A percentile compares a stretch with the other conserved stretches of the same genome.
Evolutionary conservation across 768 basidiomycete species (phyloP).

Genomic region (Termitomyces sp.): DNA sequence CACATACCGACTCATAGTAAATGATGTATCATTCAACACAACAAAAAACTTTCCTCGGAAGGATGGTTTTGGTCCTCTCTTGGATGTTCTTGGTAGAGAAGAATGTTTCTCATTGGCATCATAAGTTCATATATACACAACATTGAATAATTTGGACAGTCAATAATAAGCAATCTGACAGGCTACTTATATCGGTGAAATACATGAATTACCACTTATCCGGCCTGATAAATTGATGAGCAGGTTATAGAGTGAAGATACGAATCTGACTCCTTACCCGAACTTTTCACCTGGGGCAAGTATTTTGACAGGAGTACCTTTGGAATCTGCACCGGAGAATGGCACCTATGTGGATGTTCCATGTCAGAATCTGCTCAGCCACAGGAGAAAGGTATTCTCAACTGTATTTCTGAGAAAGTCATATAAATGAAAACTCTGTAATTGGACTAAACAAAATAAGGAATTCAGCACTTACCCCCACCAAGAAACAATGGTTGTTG

Average conservation of each 20-base stretch:
- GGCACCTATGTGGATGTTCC: constrained; percentile 10
- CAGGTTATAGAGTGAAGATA: background rate
- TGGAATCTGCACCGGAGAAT: constrained; percentile 20
- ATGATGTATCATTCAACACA: too few relatives aligned
- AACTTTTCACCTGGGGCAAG: constrained; percentile 25
- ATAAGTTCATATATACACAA: background rate
- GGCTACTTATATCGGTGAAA: background rate
- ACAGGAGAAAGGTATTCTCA: background rate
- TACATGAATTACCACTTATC: constrained; percentile 3
- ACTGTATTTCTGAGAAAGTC: constrained; percentile 17
- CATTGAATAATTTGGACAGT: background rate
- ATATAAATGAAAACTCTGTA: background rate
- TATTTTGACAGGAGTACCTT: constrained; percentile 20
- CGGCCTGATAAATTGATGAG: constrained; percentile 1
- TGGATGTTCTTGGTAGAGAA: background rate
- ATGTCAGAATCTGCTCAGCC: background rate
- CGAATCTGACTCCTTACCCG: constrained; percentile 16
- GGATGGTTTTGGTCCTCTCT: constrained; percentile 38
- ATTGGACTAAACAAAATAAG: background rate
- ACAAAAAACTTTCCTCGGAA: constrained; percentile 37
- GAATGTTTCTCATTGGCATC: background rate
- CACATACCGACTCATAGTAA: too few relatives aligned
- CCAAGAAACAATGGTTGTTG: constrained; percentile 23
- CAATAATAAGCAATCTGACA: background rate
- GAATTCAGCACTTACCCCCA: constrained; percentile 24